These are phyloP conservation scores for Talaromyces rugulosus DNA, from an alignment of 2,329 filamentous ascomycete genomes.

Conservation along the genomic window DNA sequence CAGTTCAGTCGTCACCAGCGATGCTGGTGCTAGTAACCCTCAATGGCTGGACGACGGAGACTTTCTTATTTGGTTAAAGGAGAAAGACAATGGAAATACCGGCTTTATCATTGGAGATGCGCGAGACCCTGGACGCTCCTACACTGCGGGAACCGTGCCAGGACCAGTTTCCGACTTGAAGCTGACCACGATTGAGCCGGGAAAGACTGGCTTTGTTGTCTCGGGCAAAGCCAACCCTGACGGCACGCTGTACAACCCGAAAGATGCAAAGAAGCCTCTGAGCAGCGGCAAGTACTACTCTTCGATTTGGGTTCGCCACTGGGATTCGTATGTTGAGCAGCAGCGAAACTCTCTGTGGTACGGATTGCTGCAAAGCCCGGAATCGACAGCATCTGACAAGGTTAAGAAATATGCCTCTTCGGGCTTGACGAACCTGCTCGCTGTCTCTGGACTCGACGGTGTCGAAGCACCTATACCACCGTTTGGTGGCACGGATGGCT, in stretches of 20 bases:
- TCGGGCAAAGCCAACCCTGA: slow-evolving; percentile 45
- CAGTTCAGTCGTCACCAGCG: slow-evolving; percentile 40
- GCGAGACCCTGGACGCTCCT: slow-evolving; percentile 35
- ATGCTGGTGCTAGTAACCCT: slow-evolving; percentile 41
- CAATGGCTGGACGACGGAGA: slow-evolving; percentile 43
- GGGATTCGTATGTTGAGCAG: slow-evolving; percentile 49
- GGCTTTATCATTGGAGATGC: slow-evolving; percentile 42
- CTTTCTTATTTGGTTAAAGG: slow-evolving; percentile 45
- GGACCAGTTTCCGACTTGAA: slow-evolving; percentile 46
- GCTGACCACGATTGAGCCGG: slow-evolving; percentile 36
- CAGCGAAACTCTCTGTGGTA: slow-evolving; percentile 49
- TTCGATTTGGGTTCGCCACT: slow-evolving; percentile 50
- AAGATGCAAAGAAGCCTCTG: slow-evolving; percentile 43
- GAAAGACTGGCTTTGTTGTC: slow-evolving; percentile 43
- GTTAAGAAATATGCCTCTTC: slow-evolving; percentile 38
- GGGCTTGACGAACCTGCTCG: slow-evolving; percentile 40
- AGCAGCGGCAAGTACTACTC: slow-evolving; percentile 48
- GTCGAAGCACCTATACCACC: slow-evolving; percentile 47
- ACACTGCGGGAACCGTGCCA: slow-evolving; percentile 43
- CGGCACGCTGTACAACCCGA: slow-evolving; percentile 47
- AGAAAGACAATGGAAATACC: slow-evolving; percentile 43
- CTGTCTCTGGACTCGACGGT: slow-evolving; percentile 33
- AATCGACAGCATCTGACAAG: slow-evolving; percentile 32
- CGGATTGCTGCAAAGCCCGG: slow-evolving; percentile 41
- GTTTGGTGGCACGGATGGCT: slow-evolving; percentile 44